Evolutionary conservation across 2,329 filamentous ascomycete genomes (phyloP), one percentile per base, ranked within the genome.

Genomic region (Herpotrichia juniperi): DNA sequence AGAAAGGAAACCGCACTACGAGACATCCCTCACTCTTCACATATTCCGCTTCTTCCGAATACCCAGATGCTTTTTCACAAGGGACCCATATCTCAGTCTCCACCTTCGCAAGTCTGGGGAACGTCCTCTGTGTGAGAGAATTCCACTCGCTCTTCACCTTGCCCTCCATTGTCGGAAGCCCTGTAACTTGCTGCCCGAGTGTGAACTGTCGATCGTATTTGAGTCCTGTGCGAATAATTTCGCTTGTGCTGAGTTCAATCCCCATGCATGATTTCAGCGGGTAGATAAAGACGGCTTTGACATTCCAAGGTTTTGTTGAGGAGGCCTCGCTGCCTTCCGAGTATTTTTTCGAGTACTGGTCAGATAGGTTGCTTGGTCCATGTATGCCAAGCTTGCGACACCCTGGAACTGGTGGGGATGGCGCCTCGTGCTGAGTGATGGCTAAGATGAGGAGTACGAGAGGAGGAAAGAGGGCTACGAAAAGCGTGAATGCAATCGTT

Each of bases 251-350:
- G 42, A 96, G 74, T 74, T 94, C 90, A 48, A 96, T 85, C 24
- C 88, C 89, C 50, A 78, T 79, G 71, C 91, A 96, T 50, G 89
- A 91, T 76, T 96, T 93, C 71, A 96, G 76, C 1, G 93, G 92
- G 71, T 94, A 93, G 53, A 92, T 82, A 76, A 87, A 87, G 46
- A 96, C 78, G 49, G 88, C 89, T 71, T 91, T 87, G 42, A 88
- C 76, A 60, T 48, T 78, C 75, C 66, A 70, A 25, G 62, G 58
- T 24, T 68, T 67, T 4, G 58, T 52, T 12, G 60, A 54, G 2
- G 62, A 61, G 14, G 64, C 52, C 16, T 67, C 67, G 10, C 51
- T 63, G 32, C 66, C 69, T 45, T 61, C 53, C 31, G 60, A 75
- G 64, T 82, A 84, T 47, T 78, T 78, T 10, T 76, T 74, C 40